Conservation (phyloP, 2,329 filamentous ascomycete species). For the Pseudocercospora cruenta region DNA sequence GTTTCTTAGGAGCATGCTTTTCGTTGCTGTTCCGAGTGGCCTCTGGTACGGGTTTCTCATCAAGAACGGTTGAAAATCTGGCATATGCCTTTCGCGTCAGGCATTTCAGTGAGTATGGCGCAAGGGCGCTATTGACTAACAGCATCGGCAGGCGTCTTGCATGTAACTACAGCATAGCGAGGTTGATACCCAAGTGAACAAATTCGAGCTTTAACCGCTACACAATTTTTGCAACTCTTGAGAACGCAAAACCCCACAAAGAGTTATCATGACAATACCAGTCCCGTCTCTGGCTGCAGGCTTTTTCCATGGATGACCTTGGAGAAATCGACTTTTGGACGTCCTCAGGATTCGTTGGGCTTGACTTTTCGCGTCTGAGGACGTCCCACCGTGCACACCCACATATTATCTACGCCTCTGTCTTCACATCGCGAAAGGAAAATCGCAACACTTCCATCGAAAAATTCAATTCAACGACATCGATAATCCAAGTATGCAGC, state of each 20-base stretch:
- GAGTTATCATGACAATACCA: not conserved
- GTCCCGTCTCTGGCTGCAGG: not conserved
- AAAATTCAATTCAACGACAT: no score
- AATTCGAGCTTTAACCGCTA: not conserved
- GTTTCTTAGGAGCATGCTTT: slow-evolving; percentile 21
- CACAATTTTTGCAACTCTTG: not conserved
- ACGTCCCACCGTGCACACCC: no score
- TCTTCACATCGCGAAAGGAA: no score
- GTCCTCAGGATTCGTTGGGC: no score
- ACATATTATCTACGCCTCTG: no score
- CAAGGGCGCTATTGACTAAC: not conserved
- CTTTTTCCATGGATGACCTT: no score
- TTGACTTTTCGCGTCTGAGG: no score
- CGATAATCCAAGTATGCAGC: no score
- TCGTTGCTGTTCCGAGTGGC: slow-evolving; percentile 24
- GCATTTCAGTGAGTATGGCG: not conserved
- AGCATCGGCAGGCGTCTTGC: not conserved
- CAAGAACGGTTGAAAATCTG: slow-evolving; percentile 22
- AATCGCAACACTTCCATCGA: no score
- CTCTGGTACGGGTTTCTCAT: slow-evolving; percentile 28
- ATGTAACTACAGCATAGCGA: not conserved
- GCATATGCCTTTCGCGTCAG: not conserved
- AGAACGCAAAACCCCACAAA: not conserved
- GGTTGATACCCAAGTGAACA: not conserved
- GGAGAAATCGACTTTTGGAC: no score